A percentile compares a stretch with the other conserved stretches of the same genome.
Evolutionary conservation across 2,329 filamentous ascomycete genomes (phyloP).

Genomic region (Neonectria coccinea): DNA sequence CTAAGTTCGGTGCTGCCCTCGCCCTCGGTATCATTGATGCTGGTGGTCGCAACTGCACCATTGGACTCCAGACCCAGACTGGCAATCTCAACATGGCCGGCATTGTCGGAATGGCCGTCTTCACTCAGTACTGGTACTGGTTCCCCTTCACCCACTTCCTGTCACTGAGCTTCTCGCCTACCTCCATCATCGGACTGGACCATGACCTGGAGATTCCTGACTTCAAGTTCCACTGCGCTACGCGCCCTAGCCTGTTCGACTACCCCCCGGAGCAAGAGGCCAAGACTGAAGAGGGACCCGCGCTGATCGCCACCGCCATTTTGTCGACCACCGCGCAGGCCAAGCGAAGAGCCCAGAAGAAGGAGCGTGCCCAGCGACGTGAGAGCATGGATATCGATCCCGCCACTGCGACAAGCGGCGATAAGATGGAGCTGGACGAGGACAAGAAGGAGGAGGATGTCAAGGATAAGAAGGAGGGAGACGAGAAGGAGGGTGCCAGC

Average conservation of each 20-base stretch:
- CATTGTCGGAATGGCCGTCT: conserved; percentile 97
- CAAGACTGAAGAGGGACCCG: conserved; percentile 92
- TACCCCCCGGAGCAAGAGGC: conserved; percentile 97
- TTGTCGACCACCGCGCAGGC: conserved; percentile 97
- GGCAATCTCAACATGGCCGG: conserved; percentile 99
- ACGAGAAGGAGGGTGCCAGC: conserved; percentile 67
- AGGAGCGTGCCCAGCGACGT: conserved; percentile 87
- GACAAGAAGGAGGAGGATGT: conserved; percentile 65
- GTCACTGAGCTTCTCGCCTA: conserved; percentile 95
- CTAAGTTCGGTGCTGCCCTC: conserved; percentile 95
- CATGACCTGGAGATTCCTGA: conserved; percentile 92
- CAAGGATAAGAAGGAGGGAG: conserved; percentile 72
- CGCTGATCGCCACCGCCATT: conserved; percentile 94
- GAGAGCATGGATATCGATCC: conserved; percentile 97
- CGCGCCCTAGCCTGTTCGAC: conserved; percentile 94
- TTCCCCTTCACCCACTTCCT: conserved; percentile 99
- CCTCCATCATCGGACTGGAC: conserved; percentile 93
- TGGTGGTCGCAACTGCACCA: conserved; percentile 97
- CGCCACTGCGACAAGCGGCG: conserved; percentile 70
- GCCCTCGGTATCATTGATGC: conserved; percentile 98
- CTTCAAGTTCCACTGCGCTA: conserved; percentile 96
- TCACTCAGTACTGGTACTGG: conserved; percentile 99
- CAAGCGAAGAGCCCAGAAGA: conserved; percentile 92
- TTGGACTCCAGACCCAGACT: conserved; percentile 96
- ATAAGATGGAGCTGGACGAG: conserved; percentile 91